Evolutionary conservation across 768 basidiomycete species (phyloP).

Genomic region (Mycena olivaceomarginata): DNA sequence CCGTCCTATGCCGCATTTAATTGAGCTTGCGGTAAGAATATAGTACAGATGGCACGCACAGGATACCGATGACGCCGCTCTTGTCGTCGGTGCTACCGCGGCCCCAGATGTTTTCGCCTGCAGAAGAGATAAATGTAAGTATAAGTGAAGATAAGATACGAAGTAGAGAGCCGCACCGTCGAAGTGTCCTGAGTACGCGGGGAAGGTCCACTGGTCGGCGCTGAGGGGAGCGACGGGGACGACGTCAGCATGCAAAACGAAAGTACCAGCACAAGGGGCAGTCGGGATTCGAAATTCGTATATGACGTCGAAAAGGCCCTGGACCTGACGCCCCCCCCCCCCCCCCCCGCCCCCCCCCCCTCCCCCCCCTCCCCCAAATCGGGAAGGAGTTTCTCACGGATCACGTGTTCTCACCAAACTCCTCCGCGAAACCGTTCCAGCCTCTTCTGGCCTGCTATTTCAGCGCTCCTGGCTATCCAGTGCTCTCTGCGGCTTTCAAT

Average conservation of each 20-base stretch:
- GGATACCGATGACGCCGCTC: constrained; percentile 69
- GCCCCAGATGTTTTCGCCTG: constrained; percentile 82
- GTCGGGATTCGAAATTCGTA: no score
- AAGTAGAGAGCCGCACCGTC: constrained; percentile 64
- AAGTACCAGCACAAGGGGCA: constrained; percentile 58
- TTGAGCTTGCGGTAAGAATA: no score
- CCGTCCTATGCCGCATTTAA: constrained; percentile 12
- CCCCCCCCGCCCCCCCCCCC: no score
- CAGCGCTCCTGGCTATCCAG: no score
- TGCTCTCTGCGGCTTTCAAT: no score
- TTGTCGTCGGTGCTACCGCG: constrained; percentile 87
- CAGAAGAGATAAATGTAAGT: constrained; percentile 35
- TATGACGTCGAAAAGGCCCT: no score
- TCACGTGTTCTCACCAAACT: no score
- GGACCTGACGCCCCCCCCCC: no score
- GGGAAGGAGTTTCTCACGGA: no score
- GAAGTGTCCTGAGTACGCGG: constrained; percentile 78
- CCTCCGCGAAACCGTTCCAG: no score
- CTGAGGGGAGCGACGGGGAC: constrained; percentile 80
- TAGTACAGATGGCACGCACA: background rate
- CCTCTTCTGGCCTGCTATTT: no score
- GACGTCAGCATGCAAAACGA: constrained; percentile 65
- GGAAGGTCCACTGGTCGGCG: constrained; percentile 73
- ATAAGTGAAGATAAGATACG: background rate
- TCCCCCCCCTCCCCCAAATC: no score